phyloP scores from a whole-genome alignment of 2,329 filamentous ascomycete species.

The Zasmidium cellare region DNA sequence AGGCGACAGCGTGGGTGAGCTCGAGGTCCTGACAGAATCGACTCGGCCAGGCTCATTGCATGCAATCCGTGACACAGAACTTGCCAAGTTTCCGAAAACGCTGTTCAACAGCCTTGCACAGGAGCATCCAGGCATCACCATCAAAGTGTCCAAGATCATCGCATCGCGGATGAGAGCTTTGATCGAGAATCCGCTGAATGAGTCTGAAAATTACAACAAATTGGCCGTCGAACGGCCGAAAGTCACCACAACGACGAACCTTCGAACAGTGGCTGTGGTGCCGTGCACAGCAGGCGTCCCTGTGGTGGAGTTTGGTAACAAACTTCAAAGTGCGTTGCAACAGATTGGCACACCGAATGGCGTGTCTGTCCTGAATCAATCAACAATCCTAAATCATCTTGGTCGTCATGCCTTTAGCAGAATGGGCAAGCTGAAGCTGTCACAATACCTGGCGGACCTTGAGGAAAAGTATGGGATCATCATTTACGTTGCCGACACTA shows the following conservation, averaged over 20 bases:
- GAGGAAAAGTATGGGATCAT: constrained; percentile 97
- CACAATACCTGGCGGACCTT: constrained; percentile 92
- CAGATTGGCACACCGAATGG: constrained; percentile 90
- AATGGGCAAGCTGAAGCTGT: constrained; percentile 94
- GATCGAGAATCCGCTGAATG: constrained; percentile 73
- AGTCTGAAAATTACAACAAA: constrained; percentile 43
- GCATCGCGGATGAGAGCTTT: constrained; percentile 89
- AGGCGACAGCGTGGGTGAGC: constrained; percentile 93
- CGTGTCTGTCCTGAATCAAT: constrained; percentile 88
- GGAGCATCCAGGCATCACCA: constrained; percentile 96
- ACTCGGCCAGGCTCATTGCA: constrained; percentile 87
- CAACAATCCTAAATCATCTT: constrained; percentile 89
- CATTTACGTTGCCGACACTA: constrained; percentile 94
- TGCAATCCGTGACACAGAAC: constrained; percentile 92
- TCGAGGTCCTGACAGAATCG: constrained; percentile 95
- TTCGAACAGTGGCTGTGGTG: constrained; percentile 88
- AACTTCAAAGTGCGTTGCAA: constrained; percentile 79
- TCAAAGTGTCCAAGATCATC: constrained; percentile 98
- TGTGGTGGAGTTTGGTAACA: constrained; percentile 90
- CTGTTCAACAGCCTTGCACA: constrained; percentile 97
- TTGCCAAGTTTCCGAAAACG: constrained; percentile 93
- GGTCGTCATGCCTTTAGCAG: constrained; percentile 95
- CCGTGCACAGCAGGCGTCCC: constrained; percentile 90
- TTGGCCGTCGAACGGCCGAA: constrained; percentile 57
- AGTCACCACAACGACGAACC: constrained; percentile 82